Conservation (phyloP, 768 basidiomycete genomes). For the Suillus ampliporus region DNA sequence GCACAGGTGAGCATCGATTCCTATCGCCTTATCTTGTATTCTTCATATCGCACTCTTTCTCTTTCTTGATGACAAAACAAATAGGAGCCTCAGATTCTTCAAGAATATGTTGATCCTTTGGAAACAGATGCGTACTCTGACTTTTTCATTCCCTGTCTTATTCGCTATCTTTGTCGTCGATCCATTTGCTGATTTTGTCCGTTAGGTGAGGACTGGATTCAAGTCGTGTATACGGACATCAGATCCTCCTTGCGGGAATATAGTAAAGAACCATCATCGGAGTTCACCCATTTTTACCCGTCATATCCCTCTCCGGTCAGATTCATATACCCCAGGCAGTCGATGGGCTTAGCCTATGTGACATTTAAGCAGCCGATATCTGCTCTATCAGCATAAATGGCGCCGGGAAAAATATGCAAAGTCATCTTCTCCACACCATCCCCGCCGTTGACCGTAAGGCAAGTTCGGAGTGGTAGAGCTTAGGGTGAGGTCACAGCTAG, state of each 20-base stretch:
- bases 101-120: neutral
- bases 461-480: constrained; percentile 48
- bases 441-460: constrained; percentile 75
- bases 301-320: constrained; percentile 35
- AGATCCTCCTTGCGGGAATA: constrained; percentile 57
- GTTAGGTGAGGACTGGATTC: constrained; percentile 35
- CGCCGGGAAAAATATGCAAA: constrained; percentile 86
- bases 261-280: constrained; percentile 50
- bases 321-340: constrained; percentile 61
- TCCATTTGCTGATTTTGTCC: too few relatives aligned
- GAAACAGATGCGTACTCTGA: too few relatives aligned
- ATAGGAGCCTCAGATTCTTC: constrained; percentile 57
- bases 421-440: constrained; percentile 88
- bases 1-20: constrained; percentile 73
- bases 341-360: constrained; percentile 70
- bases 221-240: constrained; percentile 61
- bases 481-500: constrained; percentile 72
- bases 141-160: too few relatives aligned
- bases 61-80: constrained; percentile 45
- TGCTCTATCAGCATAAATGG: constrained; percentile 74
- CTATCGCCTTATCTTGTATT: neutral
- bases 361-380: constrained; percentile 49
- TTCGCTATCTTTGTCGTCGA: too few relatives aligned
- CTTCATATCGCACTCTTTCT: constrained; percentile 3
- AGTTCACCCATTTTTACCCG: neutral